These are phyloP conservation scores for Aspergillus indologenus DNA, from an alignment of 495 filamentous ascomycete species.

Conservation along the genomic window DNA sequence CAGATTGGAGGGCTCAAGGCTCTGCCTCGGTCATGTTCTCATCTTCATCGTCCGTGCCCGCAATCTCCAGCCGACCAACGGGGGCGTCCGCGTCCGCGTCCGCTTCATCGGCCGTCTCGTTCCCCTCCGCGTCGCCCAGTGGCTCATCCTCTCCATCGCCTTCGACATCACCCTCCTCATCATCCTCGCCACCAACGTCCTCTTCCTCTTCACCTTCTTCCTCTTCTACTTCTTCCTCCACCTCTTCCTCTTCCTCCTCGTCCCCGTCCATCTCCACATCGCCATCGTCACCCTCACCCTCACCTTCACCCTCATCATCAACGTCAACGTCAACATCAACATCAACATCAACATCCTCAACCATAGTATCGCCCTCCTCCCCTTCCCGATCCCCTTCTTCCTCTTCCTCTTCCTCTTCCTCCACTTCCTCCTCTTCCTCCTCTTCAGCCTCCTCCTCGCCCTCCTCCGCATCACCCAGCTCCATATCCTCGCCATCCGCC, in stretches of 20 bases:
- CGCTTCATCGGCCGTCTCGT: constrained; percentile 16
- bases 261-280: constrained; percentile 17
- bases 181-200: constrained; percentile 15
- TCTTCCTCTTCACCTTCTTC: constrained; percentile 10
- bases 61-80: constrained; percentile 16
- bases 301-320: constrained; percentile 12
- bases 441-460: constrained; percentile 24
- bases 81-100: constrained; percentile 19
- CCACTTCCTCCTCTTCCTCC: constrained; percentile 19
- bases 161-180: constrained; percentile 17
- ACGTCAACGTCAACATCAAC: too few species aligned
- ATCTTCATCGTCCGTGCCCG: constrained; percentile 10
- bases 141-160: constrained; percentile 27
- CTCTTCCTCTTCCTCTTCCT: constrained; percentile 9
- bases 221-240: constrained; percentile 8
- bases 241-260: constrained; percentile 15
- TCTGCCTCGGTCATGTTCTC: constrained; percentile 6
- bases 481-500: constrained; percentile 23
- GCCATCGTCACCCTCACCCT: constrained; percentile 17
- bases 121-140: constrained; percentile 11
- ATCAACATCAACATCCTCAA: constrained; percentile 16
- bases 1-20: background rate
- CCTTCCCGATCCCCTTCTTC: constrained; percentile 11
- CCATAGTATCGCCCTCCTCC: constrained; percentile 16
- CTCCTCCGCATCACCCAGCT: constrained; percentile 28